Evolutionary conservation across 2,329 filamentous ascomycete species (phyloP), one percentile per base, ranked within the genome.

Genomic region (Botrytis fabae): DNA sequence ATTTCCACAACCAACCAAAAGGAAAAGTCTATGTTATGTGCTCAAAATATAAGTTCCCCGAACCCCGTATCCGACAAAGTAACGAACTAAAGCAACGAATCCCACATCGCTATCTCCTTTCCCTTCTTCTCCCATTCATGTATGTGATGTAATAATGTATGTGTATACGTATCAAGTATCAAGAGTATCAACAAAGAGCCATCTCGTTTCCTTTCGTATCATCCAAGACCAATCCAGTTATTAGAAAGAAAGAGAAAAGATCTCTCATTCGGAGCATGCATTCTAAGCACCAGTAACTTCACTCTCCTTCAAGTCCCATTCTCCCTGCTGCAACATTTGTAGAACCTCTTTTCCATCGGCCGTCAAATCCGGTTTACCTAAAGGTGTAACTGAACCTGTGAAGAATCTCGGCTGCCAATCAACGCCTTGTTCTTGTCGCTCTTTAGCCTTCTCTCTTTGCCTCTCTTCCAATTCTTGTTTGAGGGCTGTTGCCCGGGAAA

Each of bases 391-490:
- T 0, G 85, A 85, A 5, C 85, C 86, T 0, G 86, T 90, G 83
- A 99, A 99, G 84, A 97, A 99, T 61, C 94, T 87, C n/a, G 96
- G 96, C 77, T 91, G 86, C 90, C 93, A 99, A 48, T 89, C 87
- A 73, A 88, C 87, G 20, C 90, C 88, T 22, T 87, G 87, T 62
- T 87, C 86, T 80, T 95, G 92, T 61, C 96, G 87, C 80, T 95
- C 90, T 38, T 93, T 90, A 1, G 93, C 95, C 83, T 93, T 95
- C 79, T 93, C 89, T 46, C 96, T 88, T 84, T 99, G 96, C 61
- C 87, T 86, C 82, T 99, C 96, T 82, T 99, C 96, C 18, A 99
- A 89, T 79, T 97, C 94, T 74, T 94, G 90, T 85, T 99, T 99
- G 75, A 96, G 85, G 32, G 88, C 89, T 35, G 96, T 99, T 12